phyloP scores from a whole-genome alignment of 352 stramenopile genomes.

The Phytophthora melonis region DNA sequence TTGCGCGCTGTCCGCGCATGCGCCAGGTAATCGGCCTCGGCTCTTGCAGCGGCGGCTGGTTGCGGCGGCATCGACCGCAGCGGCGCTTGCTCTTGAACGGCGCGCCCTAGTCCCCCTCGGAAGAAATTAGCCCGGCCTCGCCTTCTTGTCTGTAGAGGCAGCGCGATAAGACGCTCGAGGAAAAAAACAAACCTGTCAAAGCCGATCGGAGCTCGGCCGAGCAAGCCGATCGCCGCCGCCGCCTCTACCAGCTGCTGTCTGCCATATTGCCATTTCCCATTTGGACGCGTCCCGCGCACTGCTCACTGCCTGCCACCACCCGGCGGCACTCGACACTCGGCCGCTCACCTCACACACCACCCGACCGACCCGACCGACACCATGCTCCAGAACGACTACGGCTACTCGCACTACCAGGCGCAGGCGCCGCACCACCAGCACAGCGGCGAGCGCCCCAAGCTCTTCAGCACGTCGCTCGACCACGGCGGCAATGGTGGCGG shows the following conservation, averaged over 20 bases:
- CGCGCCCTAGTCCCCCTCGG: slow-evolving; percentile 25
- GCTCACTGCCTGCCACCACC: not conserved
- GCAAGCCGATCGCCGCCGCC: not conserved
- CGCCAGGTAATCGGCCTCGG: slow-evolving; percentile 31
- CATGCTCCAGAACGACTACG: slow-evolving; percentile 74
- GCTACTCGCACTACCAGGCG: slow-evolving; percentile 61
- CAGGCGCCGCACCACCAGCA: slow-evolving; percentile 55
- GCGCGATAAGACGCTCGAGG: slow-evolving; percentile 43
- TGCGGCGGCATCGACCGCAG: slow-evolving; percentile 8
- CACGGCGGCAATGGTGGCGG: slow-evolving; percentile 23
- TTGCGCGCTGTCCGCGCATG: slow-evolving; percentile 16
- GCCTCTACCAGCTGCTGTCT: slow-evolving; percentile 58
- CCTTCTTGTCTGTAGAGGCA: slow-evolving; percentile 49
- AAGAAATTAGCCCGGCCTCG: slow-evolving; percentile 30
- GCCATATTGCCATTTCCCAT: slow-evolving; percentile 81
- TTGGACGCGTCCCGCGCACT: slow-evolving; percentile 54
- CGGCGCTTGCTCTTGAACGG: not conserved
- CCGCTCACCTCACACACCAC: slow-evolving; percentile 2
- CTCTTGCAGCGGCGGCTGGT: slow-evolving; percentile 24
- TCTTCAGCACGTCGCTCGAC: slow-evolving; percentile 52
- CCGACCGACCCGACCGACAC: not conserved
- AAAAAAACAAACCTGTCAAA: slow-evolving; percentile 21
- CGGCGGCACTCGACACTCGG: slow-evolving; percentile 6
- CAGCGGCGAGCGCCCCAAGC: slow-evolving; percentile 67
- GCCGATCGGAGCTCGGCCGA: slow-evolving; percentile 3